Conservation (phyloP, 306 rosid genomes). For the Leucaena leucocephala region DNA sequence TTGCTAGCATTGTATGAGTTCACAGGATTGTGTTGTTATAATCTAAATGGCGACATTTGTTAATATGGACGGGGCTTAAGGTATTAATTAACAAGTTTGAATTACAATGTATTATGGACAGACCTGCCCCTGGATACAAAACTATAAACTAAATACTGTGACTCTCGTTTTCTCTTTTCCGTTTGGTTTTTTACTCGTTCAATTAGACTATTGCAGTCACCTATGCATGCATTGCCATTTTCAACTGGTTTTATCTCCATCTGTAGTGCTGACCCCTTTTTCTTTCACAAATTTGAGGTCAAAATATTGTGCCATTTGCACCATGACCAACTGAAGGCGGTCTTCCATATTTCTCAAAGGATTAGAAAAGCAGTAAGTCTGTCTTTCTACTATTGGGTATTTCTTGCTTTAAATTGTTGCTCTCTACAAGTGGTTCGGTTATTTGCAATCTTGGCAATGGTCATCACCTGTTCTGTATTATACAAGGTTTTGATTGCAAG, state of each 20-base stretch:
- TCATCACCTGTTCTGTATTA: conserved; percentile 14
- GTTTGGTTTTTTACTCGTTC: background rate
- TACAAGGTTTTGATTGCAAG: conserved; percentile 77
- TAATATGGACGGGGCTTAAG: conserved; percentile 4
- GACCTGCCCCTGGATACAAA: background rate
- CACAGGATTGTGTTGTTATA: background rate
- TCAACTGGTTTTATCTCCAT: conserved; percentile 1
- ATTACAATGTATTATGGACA: background rate
- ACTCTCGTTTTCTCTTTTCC: background rate
- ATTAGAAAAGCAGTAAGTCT: conserved; percentile 84
- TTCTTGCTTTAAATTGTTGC: background rate
- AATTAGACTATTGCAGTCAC: background rate
- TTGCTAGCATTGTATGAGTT: background rate
- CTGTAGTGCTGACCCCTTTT: conserved; percentile 36
- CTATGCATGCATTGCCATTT: conserved; percentile 6
- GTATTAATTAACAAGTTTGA: conserved; percentile 1
- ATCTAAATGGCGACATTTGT: conserved; percentile 8
- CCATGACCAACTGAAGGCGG: conserved; percentile 91
- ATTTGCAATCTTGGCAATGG: conserved; percentile 5
- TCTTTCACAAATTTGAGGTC: conserved; percentile 58
- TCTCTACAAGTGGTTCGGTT: conserved; percentile 20
- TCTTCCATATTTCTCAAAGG: conserved; percentile 85
- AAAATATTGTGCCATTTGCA: conserved; percentile 84
- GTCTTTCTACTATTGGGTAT: conserved; percentile 10
- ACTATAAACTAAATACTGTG: background rate